Conservation (phyloP, 306 rosid species). For the Rubus parviflorus region DNA sequence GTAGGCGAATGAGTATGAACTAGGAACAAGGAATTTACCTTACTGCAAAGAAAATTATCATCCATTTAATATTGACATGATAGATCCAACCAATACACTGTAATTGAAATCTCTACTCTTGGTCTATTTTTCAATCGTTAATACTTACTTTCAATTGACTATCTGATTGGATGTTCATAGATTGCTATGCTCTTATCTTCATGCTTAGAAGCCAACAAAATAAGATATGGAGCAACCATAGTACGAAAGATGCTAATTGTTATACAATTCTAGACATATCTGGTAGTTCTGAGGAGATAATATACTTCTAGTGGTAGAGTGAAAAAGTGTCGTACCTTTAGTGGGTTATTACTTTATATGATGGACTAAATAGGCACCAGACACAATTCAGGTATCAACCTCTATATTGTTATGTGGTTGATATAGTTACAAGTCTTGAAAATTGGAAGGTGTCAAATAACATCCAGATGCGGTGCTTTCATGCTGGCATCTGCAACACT, state of each 20-base stretch:
- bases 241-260: neutral
- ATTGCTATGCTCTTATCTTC: neutral
- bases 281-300: neutral
- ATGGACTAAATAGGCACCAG: neutral
- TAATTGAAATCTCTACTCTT: neutral
- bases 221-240: neutral
- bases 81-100: neutral
- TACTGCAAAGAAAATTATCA: neutral
- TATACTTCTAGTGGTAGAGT: neutral
- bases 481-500: conserved; percentile 9
- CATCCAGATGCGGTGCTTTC: conserved; percentile 5
- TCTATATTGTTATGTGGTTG: neutral
- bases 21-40: neutral
- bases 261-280: neutral
- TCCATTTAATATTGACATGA: neutral
- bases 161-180: neutral
- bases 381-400: neutral
- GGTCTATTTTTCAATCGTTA: neutral
- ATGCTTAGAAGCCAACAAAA: neutral
- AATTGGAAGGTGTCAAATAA: neutral
- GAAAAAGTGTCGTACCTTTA: neutral
- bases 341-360: neutral
- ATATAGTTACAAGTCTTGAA: neutral
- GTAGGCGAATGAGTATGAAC: neutral
- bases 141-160: neutral